phyloP scores from a whole-genome alignment of 768 basidiomycete species.

The Termitomyces sp. region DNA sequence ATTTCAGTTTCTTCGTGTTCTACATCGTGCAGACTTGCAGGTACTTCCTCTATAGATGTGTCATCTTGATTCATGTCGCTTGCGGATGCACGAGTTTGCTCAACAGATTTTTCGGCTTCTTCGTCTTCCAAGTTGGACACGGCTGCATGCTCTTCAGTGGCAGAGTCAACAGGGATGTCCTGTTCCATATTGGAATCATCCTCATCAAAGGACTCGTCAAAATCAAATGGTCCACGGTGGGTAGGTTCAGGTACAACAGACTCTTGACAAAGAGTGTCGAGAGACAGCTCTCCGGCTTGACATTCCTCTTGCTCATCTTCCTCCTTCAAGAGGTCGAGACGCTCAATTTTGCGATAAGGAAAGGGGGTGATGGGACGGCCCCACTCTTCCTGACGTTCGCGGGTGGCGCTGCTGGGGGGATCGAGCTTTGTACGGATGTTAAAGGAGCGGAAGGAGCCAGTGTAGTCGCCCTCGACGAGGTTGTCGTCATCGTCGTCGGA shows the following conservation, averaged over 20 bases:
- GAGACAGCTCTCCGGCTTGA: constrained; percentile 20
- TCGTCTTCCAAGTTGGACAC: no score
- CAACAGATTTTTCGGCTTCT: no score
- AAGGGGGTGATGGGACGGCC: constrained; percentile 69
- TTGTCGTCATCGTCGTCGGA: constrained; percentile 32
- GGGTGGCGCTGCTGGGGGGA: constrained; percentile 55
- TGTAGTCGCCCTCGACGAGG: constrained; percentile 58
- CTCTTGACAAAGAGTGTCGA: neutral
- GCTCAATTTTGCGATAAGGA: constrained; percentile 29
- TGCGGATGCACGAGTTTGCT: no score
- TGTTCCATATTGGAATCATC: neutral
- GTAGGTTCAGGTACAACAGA: constrained; percentile 12
- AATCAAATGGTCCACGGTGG: constrained; percentile 9
- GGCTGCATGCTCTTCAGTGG: no score
- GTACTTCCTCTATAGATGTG: no score
- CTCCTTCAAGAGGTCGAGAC: constrained; percentile 17
- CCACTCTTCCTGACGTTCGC: constrained; percentile 50
- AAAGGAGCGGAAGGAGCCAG: constrained; percentile 55
- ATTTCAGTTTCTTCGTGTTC: no score
- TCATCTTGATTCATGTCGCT: no score
- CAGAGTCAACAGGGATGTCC: no score
- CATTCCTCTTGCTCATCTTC: constrained; percentile 19
- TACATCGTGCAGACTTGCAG: no score
- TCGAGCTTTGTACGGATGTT: constrained; percentile 59
- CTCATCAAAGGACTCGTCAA: constrained; percentile 10